phyloP scores from a whole-genome alignment of 2,329 filamentous ascomycete species.

The Orbilia brochopaga region DNA sequence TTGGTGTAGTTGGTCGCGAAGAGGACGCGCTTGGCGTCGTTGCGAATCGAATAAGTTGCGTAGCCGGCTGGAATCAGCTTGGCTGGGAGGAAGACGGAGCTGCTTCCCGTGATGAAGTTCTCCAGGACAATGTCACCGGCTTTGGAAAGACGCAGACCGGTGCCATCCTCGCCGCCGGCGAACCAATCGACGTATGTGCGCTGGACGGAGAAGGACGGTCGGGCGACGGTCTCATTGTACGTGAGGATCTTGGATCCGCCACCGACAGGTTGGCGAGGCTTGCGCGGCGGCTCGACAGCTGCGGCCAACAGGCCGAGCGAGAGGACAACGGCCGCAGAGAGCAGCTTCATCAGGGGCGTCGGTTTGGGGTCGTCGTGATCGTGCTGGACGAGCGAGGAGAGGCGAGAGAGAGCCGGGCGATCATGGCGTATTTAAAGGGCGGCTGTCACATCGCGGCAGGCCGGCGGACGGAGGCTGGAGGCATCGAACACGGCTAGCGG shows the following conservation, averaged over 20 bases:
- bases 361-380: background rate
- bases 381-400: conserved; percentile 58
- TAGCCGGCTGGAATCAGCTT: conserved; percentile 64
- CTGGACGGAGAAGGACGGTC: conserved; percentile 60
- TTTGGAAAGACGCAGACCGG: conserved; percentile 61
- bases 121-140: conserved; percentile 62
- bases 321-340: conserved; percentile 23
- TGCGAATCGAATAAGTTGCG: conserved; percentile 68
- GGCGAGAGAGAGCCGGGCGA: conserved; percentile 98
- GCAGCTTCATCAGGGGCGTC: background rate
- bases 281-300: conserved; percentile 62
- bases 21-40: conserved; percentile 66
- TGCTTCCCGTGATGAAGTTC: conserved; percentile 67
- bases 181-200: conserved; percentile 66
- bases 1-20: conserved; percentile 71
- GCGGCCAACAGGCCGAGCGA: conserved; percentile 31
- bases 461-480: conserved; percentile 95
- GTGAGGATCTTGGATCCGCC: conserved; percentile 65
- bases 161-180: conserved; percentile 66
- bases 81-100: conserved; percentile 66
- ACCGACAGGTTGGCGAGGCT: conserved; percentile 65
- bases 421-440: conserved; percentile 68
- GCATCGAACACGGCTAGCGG: conserved; percentile 98
- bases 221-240: conserved; percentile 67
- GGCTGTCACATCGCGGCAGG: conserved; percentile 81